Evolutionary conservation across 2,329 filamentous ascomycete genomes (phyloP), one percentile per base, ranked within the genome.

Genomic region (Helicocarpus griseus): DNA sequence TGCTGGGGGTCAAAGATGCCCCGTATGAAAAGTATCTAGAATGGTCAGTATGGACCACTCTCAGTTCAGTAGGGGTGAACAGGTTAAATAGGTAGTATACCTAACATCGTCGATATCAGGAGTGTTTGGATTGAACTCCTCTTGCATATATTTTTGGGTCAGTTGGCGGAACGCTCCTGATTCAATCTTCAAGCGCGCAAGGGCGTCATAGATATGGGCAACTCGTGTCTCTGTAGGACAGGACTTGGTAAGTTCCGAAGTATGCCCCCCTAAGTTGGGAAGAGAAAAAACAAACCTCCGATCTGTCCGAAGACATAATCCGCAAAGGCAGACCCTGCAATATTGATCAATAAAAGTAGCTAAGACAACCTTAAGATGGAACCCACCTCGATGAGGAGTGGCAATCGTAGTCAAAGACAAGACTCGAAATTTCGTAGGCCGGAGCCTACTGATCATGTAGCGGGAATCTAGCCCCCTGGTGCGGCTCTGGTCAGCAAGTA

Each of bases 361-460:
- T 17, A 44, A 28, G 13, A 19, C 17, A 11, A 7, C 29, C 33
- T 43, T 24, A 14, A 24, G 17, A 17, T 5, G 11, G 13, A 2
- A 33, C 3, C 6, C 43, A 77, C 77, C 70, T 65, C 75, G 67
- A 66, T 84, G 81, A 1, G 81, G 81, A 13, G 77, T 79, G 2
- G 80, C 79, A 52, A 84, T 76, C 0, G 81, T 83, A 0, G 81
- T 83, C 57, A 84, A 64, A 0, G 80, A 83, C 35, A 89, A 75
- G 53, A 95, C 86, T 63, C 87, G 88, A 57, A 95, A 87, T 48
- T 83, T 79, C 2, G 70, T 69, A 8, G 79, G 79, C 47, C 74
- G 72, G 21, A 83, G 66, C 39, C 69, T 73, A 53, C 77, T 81
- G 58, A 84, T 80, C 78, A 84, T 82, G 58, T 82, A 82, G 53